Percentiles rank a stretch among this genome's conserved stretches.
Conservation (phyloP, 495 filamentous ascomycete species). For the Annulohypoxylon moriforme region DNA sequence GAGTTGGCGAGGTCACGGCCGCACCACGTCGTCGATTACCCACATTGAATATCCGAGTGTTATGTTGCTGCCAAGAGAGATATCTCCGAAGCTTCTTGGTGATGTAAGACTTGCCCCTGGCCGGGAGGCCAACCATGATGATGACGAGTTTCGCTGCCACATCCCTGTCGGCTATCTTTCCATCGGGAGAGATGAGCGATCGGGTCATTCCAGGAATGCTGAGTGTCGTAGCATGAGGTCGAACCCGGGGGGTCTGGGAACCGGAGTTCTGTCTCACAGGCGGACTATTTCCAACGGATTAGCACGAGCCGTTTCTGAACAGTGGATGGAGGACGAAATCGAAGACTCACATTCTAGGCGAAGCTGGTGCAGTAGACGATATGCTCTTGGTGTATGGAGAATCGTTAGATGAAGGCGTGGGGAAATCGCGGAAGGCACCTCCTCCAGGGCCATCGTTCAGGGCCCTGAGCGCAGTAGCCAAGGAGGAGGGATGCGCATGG, state of each 20-base stretch:
- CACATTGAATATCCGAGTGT: slow-evolving; percentile 96
- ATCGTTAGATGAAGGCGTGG: slow-evolving; percentile 47
- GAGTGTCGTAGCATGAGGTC: slow-evolving; percentile 82
- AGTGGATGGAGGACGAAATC: neutral
- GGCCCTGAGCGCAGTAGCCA: slow-evolving; percentile 53
- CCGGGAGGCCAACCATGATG: slow-evolving; percentile 97
- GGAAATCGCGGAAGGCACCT: slow-evolving; percentile 39
- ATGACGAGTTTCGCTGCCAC: slow-evolving; percentile 96
- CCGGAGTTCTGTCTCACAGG: slow-evolving; percentile 70
- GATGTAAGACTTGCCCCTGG: slow-evolving; percentile 96
- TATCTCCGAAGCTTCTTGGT: slow-evolving; percentile 97
- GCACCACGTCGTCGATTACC: slow-evolving; percentile 88
- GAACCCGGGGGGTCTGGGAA: slow-evolving; percentile 67
- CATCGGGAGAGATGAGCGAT: slow-evolving; percentile 93
- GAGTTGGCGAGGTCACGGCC: slow-evolving; percentile 54
- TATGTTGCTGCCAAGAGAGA: slow-evolving; percentile 96
- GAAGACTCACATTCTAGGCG: slow-evolving; percentile 62
- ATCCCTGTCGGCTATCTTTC: slow-evolving; percentile 89
- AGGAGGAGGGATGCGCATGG: slow-evolving; percentile 47
- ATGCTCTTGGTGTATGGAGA: slow-evolving; percentile 62
- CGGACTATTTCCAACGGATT: slow-evolving; percentile 53
- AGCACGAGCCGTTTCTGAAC: neutral
- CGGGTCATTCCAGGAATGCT: slow-evolving; percentile 90
- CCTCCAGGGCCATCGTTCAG: slow-evolving; percentile 47
- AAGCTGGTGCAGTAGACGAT: slow-evolving; percentile 64